These are phyloP conservation scores for Pichia kudriavzevii DNA, from an alignment of 1,139 yeast species.

Conservation along the genomic window DNA sequence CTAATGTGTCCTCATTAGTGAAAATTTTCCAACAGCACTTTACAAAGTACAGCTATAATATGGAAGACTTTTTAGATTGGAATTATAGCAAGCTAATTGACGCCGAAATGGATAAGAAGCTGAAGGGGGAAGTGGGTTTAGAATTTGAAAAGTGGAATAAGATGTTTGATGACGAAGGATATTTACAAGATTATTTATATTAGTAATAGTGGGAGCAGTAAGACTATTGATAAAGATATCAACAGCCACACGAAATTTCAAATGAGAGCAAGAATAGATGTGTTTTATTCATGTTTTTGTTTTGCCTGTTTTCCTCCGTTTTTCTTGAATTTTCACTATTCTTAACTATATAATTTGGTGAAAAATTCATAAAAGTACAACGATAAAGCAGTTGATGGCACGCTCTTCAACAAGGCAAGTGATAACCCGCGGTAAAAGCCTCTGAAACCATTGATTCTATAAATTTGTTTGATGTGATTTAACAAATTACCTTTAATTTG, in stretches of 20 bases:
- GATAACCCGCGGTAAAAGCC: constrained; percentile 73
- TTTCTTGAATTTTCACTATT: not conserved
- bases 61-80: constrained; percentile 95
- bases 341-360: constrained; percentile 7
- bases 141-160: constrained; percentile 61
- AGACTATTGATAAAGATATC: no score
- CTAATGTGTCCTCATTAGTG: constrained; percentile 89
- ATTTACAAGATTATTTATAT: constrained; percentile 17
- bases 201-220: constrained; percentile 7
- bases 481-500: constrained; percentile 43
- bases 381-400: constrained; percentile 79
- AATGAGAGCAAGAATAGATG: no score
- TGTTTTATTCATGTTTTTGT: no score
- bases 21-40: constrained; percentile 85
- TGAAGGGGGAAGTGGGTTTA: constrained; percentile 66
- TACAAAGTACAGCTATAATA: constrained; percentile 73
- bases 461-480: constrained; percentile 32
- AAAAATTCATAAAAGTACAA: constrained; percentile 59
- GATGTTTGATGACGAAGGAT: constrained; percentile 31
- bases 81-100: constrained; percentile 67
- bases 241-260: no score
- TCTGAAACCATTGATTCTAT: constrained; percentile 47
- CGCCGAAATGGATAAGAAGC: constrained; percentile 63
- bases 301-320: no score
- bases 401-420: constrained; percentile 64